These are phyloP conservation scores for Thuidium tamariscinum DNA, from an alignment of 225 moss, liverwort and hornwort genomes.

Conservation along the genomic window DNA sequence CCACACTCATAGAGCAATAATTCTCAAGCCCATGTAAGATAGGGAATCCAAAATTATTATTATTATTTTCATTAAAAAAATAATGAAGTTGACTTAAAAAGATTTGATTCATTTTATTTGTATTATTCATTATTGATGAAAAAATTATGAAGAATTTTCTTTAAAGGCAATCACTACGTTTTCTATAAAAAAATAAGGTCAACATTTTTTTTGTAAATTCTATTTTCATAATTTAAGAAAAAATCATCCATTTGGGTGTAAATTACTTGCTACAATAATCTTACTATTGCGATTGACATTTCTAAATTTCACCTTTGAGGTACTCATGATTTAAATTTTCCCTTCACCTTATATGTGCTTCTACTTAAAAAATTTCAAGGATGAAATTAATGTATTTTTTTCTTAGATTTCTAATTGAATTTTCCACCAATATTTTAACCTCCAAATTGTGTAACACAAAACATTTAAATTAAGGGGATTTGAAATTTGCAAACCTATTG, in stretches of 20 bases:
- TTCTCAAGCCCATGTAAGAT: background rate
- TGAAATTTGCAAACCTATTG: background rate
- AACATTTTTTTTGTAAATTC: no score
- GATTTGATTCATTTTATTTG: background rate
- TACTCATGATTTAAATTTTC: background rate
- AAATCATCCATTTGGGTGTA: accelerated
- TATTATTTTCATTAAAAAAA: no score
- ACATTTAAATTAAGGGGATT: background rate
- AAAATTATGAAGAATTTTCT: background rate
- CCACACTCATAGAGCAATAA: background rate
- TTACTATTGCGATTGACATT: background rate
- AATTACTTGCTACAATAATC: background rate
- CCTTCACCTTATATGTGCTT: background rate
- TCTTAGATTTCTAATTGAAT: background rate
- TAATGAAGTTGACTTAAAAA: accelerated
- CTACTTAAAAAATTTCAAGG: no score
- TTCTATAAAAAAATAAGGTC: no score
- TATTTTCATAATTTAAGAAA: no score
- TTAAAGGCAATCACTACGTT: no score
- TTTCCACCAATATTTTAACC: accelerated
- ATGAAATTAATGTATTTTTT: no score
- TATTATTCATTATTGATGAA: background rate
- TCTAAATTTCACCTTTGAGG: background rate
- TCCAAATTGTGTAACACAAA: background rate
- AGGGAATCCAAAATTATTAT: background rate